Base-by-base conservation (phyloP, 345 rosid genomes). In the Cochlearia excelsa region DNA sequence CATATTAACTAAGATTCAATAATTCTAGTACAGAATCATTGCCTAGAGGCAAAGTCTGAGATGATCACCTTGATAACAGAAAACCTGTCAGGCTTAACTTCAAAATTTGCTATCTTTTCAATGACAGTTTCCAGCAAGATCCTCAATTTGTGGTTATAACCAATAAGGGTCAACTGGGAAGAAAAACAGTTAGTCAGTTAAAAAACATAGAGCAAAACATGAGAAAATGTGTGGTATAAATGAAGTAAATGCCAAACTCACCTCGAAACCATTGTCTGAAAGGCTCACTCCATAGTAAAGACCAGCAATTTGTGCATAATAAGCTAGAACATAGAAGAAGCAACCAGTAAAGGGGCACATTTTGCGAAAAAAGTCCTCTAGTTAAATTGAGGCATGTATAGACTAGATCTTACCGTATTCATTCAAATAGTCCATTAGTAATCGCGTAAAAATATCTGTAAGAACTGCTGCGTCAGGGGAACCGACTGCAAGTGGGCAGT, bases 281-380 rank as follows among this genome's bases (percentile, higher is more conserved):
- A 65, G 70, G 73, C 50, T 59, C 65, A 92, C 78, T 58, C 61
- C 53, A 59, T 88, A 92, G 71, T 74, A 50, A 61, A 92, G 84
- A 55, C 95, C 97, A 77, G 98, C 98, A 77, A 86, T 91, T 70
- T 80, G 77, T 23, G 97, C 98, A 78, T 86, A 83, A 73, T 88
- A 92, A 63, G 97, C 97, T 92, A 83, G 51, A 79, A 76, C 63
- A 72, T 35, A 44, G 30, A 68, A 66, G 47, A 59, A 5, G 23
- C 28, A 42, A 58, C 27, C 37, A 57, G 57, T 51, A 1, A 59
- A 42, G 44, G 46, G 50, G 16, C 16, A 57, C 43, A 0, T 29
- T 51, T n/a, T 34, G 39, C 9, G 26, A 45, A 1, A 23, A 46
- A 47, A 56, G 30, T 30, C 30, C 30, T 51, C 39, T 52, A 35